Percentiles rank a stretch among this genome's conserved stretches.
Evolutionary conservation across 2,329 filamentous ascomycete genomes (phyloP).

Genomic region (Colletotrichum sp.): DNA sequence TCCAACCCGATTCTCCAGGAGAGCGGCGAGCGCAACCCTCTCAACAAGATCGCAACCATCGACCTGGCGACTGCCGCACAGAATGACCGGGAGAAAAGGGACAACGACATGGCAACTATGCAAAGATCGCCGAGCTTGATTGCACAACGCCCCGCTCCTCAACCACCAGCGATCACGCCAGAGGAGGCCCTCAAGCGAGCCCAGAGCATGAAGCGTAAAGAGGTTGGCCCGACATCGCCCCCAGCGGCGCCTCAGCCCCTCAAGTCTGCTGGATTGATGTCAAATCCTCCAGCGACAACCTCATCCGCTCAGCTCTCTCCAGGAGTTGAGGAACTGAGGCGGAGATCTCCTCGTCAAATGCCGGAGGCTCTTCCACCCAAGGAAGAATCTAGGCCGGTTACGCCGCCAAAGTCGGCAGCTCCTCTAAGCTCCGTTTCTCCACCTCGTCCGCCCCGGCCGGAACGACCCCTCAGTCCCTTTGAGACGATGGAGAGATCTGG

Average conservation of each 20-base stretch:
- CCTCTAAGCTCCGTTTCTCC: background rate
- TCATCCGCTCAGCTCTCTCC: constrained; percentile 58
- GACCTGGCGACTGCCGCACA: constrained; percentile 54
- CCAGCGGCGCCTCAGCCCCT: constrained; percentile 22
- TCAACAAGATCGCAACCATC: constrained; percentile 52
- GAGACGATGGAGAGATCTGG: background rate
- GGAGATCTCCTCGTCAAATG: constrained; percentile 54
- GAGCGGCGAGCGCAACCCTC: constrained; percentile 39
- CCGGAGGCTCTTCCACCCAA: constrained; percentile 15
- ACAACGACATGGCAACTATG: constrained; percentile 30
- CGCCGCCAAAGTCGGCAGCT: background rate
- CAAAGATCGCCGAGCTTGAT: constrained; percentile 35
- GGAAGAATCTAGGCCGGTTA: background rate
- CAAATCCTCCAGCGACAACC: constrained; percentile 40
- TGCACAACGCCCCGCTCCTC: constrained; percentile 40
- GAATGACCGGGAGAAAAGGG: constrained; percentile 49
- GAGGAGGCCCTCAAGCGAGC: constrained; percentile 38
- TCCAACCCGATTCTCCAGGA: constrained; percentile 53
- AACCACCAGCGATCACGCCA: constrained; percentile 34
- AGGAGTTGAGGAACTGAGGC: constrained; percentile 52
- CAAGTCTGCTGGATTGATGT: constrained; percentile 29
- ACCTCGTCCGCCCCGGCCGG: background rate
- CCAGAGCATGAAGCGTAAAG: constrained; percentile 42
- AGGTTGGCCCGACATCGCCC: constrained; percentile 27
- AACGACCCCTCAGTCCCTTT: constrained; percentile 2